phyloP scores from a whole-genome alignment of 2,329 filamentous ascomycete genomes.

The Ophiognomonia clavigignenti-juglandacearum region DNA sequence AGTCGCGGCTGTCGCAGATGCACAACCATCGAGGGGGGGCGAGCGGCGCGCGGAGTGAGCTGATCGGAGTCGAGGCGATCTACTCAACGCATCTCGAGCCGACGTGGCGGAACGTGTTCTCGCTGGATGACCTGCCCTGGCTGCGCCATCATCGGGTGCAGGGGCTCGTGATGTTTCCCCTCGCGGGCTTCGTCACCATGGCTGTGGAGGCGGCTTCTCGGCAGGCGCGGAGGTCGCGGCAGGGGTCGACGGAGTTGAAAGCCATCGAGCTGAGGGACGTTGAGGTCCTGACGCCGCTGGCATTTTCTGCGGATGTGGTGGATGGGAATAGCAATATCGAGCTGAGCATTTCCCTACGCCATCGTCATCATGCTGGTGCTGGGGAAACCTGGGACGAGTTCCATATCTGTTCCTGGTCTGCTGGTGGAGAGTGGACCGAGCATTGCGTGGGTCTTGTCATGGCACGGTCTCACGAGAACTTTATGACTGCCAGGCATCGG shows the following conservation, averaged over 20 bases:
- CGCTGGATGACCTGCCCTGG: constrained; percentile 49
- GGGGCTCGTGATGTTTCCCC: constrained; percentile 49
- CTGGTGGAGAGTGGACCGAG: constrained; percentile 50
- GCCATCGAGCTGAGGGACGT: constrained; percentile 44
- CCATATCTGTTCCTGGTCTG: constrained; percentile 48
- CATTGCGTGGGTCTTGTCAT: constrained; percentile 51
- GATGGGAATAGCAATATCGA: constrained; percentile 25
- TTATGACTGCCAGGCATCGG: constrained; percentile 31
- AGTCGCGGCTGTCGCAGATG: constrained; percentile 24
- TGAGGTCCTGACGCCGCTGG: constrained; percentile 38
- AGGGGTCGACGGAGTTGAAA: constrained; percentile 16
- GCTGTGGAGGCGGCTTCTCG: constrained; percentile 42
- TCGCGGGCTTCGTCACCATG: constrained; percentile 49
- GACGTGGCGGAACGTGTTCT: constrained; percentile 44
- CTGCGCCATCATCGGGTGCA: constrained; percentile 55
- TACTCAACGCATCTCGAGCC: constrained; percentile 40
- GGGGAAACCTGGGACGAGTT: constrained; percentile 52
- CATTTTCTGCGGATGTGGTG: constrained; percentile 42
- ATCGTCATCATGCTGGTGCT: constrained; percentile 35
- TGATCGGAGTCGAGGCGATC: constrained; percentile 40
- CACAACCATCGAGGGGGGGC: constrained; percentile 31
- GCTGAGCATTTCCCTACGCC: constrained; percentile 42
- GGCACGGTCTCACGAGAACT: constrained; percentile 35
- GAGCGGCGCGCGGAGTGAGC: constrained; percentile 35
- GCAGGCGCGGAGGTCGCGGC: constrained; percentile 21